These are phyloP conservation scores for Elymus sibiricus DNA, from an alignment of 176 grass and related monocot genomes.

Conservation along the genomic window DNA sequence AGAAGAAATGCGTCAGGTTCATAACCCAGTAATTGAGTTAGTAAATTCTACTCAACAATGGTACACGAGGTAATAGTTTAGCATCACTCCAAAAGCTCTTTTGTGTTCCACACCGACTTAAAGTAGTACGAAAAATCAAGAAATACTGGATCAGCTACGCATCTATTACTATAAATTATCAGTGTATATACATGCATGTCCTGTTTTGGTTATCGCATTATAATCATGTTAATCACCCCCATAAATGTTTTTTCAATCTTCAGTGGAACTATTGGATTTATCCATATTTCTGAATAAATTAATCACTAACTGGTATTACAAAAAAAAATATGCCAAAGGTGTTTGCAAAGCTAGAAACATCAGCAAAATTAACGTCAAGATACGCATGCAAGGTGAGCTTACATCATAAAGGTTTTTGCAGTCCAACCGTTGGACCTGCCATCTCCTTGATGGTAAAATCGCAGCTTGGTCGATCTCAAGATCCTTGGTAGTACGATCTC, in stretches of 20 bases:
- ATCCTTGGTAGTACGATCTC: constrained; percentile 7
- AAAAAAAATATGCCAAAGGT: neutral
- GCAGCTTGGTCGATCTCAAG: constrained; percentile 32
- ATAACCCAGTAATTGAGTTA: neutral
- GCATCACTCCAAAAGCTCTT: neutral
- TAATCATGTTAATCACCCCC: neutral
- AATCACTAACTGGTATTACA: neutral
- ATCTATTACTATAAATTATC: constrained; percentile 1
- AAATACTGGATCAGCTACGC: neutral
- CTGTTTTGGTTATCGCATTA: neutral
- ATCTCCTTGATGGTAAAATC: constrained; percentile 39
- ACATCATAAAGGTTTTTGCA: constrained; percentile 82
- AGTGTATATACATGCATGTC: neutral
- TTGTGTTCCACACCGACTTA: neutral
- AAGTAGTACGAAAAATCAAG: constrained; percentile 2
- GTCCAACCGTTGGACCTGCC: constrained; percentile 49
- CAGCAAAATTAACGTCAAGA: constrained; percentile 12
- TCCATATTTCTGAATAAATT: constrained; percentile 6
- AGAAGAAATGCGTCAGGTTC: constrained; percentile 31
- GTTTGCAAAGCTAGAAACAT: neutral
- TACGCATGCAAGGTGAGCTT: constrained; percentile 22
- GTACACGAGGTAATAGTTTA: neutral
- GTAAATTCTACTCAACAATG: neutral
- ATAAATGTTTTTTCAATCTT: neutral
- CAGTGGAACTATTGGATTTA: neutral